A percentile compares a stretch with the other conserved stretches of the same genome.
Conservation (phyloP, 306 rosid species). For the Vigna hirtella region DNA sequence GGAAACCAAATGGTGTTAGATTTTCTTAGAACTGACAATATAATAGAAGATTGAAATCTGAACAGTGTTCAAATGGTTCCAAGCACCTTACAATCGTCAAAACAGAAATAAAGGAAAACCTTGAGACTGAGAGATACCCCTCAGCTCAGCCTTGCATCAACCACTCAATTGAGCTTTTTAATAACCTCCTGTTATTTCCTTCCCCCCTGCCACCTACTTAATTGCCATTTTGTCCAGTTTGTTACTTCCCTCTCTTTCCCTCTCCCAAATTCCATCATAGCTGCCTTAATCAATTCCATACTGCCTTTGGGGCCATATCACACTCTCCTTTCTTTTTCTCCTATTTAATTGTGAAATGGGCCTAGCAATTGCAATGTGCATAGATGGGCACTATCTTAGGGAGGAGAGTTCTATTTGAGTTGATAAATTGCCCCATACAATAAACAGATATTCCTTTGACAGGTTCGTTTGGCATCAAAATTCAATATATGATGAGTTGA, state of each 20-base stretch:
- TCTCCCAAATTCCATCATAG: not conserved
- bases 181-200: not conserved
- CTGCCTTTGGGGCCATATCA: not conserved
- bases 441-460: constrained; percentile 21
- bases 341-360: not conserved
- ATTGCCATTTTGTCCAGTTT: not conserved
- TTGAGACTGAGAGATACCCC: not conserved
- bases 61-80: not conserved
- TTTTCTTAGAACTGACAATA: not conserved
- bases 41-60: not conserved
- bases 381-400: constrained; percentile 24
- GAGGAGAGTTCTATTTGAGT: constrained; percentile 37
- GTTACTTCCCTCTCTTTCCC: not conserved
- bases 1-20: not conserved
- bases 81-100: not conserved
- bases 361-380: constrained; percentile 23
- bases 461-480: constrained; percentile 20
- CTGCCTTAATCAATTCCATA: not conserved
- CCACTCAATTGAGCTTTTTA: not conserved
- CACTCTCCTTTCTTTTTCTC: not conserved
- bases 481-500: constrained; percentile 36
- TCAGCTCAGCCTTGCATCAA: not conserved
- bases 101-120: not conserved
- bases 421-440: constrained; percentile 11
- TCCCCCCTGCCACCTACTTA: not conserved